A percentile compares a stretch with the other conserved stretches of the same genome.
phyloP scores from a whole-genome alignment of 106 monocot species.

The Triglochin maritima region DNA sequence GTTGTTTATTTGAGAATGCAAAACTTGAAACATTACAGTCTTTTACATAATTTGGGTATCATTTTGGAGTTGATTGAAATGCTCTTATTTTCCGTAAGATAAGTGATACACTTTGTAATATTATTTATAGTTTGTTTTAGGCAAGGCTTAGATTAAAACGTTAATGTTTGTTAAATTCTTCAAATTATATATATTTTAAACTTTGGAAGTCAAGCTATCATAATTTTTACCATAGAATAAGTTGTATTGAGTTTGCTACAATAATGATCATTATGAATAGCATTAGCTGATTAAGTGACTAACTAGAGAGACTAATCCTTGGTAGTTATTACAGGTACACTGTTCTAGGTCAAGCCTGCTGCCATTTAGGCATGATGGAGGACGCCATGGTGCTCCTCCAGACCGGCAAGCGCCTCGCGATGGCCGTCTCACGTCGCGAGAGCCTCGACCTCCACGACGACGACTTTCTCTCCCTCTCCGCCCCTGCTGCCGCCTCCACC shows the following conservation, averaged over 20 bases:
- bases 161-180: too few relatives aligned
- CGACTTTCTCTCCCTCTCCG: not conserved
- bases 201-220: too few relatives aligned
- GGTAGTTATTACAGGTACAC: constrained; percentile 42
- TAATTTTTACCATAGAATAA: too few relatives aligned
- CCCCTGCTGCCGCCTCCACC: not conserved
- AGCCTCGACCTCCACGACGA: constrained; percentile 57
- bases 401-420: constrained; percentile 58
- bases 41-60: too few relatives aligned
- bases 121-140: too few relatives aligned
- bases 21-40: too few relatives aligned
- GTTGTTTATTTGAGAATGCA: too few relatives aligned
- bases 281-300: not conserved
- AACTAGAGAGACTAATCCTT: not conserved
- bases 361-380: constrained; percentile 85
- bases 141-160: too few relatives aligned
- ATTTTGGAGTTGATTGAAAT: too few relatives aligned
- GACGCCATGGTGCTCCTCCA: constrained; percentile 93
- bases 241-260: not conserved
- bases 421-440: constrained; percentile 58
- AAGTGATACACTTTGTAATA: too few relatives aligned
- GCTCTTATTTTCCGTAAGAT: too few relatives aligned
- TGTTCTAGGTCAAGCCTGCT: constrained; percentile 74
- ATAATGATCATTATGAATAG: not conserved
- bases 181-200: too few relatives aligned